Base-by-base conservation (phyloP, 202 grass and related monocot species). In the Zizania palustris region DNA sequence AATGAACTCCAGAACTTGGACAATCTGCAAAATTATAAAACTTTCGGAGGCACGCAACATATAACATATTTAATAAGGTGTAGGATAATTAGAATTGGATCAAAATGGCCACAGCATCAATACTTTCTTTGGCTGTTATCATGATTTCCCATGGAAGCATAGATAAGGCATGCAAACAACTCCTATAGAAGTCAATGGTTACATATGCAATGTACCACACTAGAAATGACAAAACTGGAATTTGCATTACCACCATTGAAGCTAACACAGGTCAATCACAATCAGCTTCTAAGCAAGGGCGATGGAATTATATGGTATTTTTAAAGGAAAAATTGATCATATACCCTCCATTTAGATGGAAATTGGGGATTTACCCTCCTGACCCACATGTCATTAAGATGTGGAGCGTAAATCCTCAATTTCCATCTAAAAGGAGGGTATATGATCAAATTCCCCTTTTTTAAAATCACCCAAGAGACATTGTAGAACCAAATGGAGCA, bases 1-100 rank as follows among this genome's bases (percentile, higher is more conserved):
- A 83, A 99, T 99, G 76, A 95, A 90, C 72, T 93, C 92, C 28
- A 99, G 19, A 76, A 96, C 92, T 90, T 84, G 83, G 49, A 93
- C 40, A 48, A 96, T 99, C 96, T 99, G 62, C 54, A 64, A 70
- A 80, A 83, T 45, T 14, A 63, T 75, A 51, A 36, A 81, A 74
- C 5, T 55, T 61, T 65, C 53, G 73, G 48, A 41, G 22, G 19
- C 37, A 54, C n/a, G 50, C 19, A 76, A 55, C 22, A 6, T 13
- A 76, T 12, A 65, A 34, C 28, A 37, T 59, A 51, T 78, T 79
- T 67, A 57, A 35, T 16, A 49, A 9, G 8, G 39, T 20, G 48
- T 3, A 61, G 3, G 18, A 71, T 39, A 58, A 53, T 39, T 42
- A 61, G 38, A 12, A 58, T 34, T 40, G 38, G 64, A 63, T 15